Evolutionary conservation across 371 early-diverging fungal species (phyloP).

Genomic region (Circinella umbellata): DNA sequence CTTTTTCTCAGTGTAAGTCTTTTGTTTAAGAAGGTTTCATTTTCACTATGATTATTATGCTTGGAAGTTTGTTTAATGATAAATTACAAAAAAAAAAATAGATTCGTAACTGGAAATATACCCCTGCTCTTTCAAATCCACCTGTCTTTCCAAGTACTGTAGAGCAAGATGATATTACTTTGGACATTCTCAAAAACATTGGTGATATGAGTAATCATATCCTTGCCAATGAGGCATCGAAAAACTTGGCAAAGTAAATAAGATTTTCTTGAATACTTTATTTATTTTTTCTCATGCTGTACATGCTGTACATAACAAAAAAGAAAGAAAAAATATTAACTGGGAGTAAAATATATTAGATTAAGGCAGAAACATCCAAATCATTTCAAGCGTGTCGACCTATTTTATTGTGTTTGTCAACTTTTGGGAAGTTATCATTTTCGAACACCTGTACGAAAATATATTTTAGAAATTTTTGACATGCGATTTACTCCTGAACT

Average conservation of each 20-base stretch:
- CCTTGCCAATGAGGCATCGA: conserved; percentile 79
- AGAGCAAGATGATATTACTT: conserved; percentile 55
- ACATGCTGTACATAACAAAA: too few relatives aligned
- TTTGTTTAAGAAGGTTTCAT: too few relatives aligned
- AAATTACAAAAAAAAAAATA: conserved; percentile 17
- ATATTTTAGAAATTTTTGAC: conserved; percentile 84
- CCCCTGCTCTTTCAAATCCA: conserved; percentile 50
- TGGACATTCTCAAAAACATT: conserved; percentile 74
- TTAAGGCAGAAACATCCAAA: conserved; percentile 56
- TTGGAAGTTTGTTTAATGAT: too few relatives aligned
- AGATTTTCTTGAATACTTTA: too few relatives aligned
- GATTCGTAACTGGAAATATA: conserved; percentile 70
- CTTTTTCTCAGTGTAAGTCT: conserved; percentile 63
- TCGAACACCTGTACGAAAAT: conserved; percentile 76
- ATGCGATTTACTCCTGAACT: conserved; percentile 54
- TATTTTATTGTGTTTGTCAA: conserved; percentile 71
- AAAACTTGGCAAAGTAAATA: conserved; percentile 64
- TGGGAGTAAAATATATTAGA: conserved; percentile 19
- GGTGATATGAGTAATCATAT: conserved; percentile 89
- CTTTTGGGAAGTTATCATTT: conserved; percentile 75
- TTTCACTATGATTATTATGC: too few relatives aligned
- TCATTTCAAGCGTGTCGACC: conserved; percentile 56
- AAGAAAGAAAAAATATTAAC: too few relatives aligned
- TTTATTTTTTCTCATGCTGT: background rate
- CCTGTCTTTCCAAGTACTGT: conserved; percentile 48